Percentiles rank a stretch among this genome's conserved stretches.
Conservation (phyloP, 2,329 filamentous ascomycete species). For the Epichloe coenophiala region DNA sequence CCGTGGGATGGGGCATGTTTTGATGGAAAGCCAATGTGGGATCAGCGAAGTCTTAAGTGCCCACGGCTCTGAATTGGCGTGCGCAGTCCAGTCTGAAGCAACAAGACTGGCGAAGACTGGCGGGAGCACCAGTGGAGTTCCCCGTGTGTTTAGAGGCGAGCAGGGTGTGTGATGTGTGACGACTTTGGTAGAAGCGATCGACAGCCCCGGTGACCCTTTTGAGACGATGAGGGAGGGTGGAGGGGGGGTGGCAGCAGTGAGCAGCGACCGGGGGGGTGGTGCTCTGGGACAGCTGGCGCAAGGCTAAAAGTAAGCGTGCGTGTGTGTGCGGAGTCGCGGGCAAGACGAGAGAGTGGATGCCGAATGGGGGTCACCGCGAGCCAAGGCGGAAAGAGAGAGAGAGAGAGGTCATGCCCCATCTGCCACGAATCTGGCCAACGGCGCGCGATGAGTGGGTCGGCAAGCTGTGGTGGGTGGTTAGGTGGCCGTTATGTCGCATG, state of each 20-base stretch:
- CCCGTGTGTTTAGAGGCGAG: slow-evolving; percentile 15
- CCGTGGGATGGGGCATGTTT: slow-evolving; percentile 19
- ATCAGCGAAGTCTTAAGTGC: slow-evolving; percentile 50
- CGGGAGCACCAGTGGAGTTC: slow-evolving; percentile 24
- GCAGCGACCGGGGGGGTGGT: slow-evolving; percentile 12
- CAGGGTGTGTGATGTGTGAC: slow-evolving; percentile 28
- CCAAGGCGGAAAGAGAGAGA: neutral
- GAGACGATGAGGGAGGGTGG: slow-evolving; percentile 19
- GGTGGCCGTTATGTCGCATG: neutral
- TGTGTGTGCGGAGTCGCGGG: neutral
- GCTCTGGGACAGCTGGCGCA: slow-evolving; percentile 6
- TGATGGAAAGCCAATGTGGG: slow-evolving; percentile 27
- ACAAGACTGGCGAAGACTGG: slow-evolving; percentile 25
- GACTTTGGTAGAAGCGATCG: slow-evolving; percentile 39
- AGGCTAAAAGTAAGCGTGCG: neutral
- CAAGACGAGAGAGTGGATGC: neutral
- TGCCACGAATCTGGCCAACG: too few species aligned
- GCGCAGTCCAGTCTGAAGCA: slow-evolving; percentile 24
- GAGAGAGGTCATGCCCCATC: too few species aligned
- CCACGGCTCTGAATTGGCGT: slow-evolving; percentile 24
- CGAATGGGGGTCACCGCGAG: neutral
- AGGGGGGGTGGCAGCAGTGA: slow-evolving; percentile 25
- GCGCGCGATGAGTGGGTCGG: too few species aligned
- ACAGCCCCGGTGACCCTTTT: slow-evolving; percentile 38
- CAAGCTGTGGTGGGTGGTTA: too few species aligned